Percentiles rank a stretch among this genome's conserved stretches.
phyloP scores from a whole-genome alignment of 257 asterid species.

The Fraxinus cuspidata region DNA sequence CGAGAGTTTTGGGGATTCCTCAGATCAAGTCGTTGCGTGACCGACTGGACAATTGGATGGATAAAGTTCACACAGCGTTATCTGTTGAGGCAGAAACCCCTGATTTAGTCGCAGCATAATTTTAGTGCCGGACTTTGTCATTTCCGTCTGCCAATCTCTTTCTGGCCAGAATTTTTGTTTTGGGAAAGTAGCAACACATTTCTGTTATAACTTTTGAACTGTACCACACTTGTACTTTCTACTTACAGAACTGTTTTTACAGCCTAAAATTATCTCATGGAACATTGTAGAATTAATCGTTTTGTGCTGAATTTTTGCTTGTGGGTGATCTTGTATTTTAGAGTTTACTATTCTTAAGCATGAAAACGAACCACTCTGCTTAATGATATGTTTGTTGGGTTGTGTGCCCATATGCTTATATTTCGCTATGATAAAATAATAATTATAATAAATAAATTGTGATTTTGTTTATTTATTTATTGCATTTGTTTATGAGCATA shows the following conservation, averaged over 20 bases:
- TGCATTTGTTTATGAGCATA: too few species aligned
- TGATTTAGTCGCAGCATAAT: conserved; percentile 77
- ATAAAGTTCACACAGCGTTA: conserved; percentile 78
- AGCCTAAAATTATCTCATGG: conserved; percentile 17
- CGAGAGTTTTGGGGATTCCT: conserved; percentile 82
- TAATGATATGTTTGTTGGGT: too few species aligned
- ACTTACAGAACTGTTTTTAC: neutral
- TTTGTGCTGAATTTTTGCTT: neutral
- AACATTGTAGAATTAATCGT: neutral
- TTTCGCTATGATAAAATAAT: too few species aligned
- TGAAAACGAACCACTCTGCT: too few species aligned
- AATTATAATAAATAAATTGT: too few species aligned
- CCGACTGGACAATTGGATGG: conserved; percentile 83
- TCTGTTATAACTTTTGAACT: conserved; percentile 3
- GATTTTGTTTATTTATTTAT: too few species aligned
- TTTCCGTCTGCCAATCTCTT: conserved; percentile 22
- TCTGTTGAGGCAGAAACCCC: conserved; percentile 97
- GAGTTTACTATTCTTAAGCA: too few species aligned
- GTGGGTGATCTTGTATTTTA: neutral
- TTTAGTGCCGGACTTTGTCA: conserved; percentile 16
- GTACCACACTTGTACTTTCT: conserved; percentile 17
- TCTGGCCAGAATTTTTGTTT: conserved; percentile 20
- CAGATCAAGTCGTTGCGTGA: conserved; percentile 89
- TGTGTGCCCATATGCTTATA: too few species aligned
- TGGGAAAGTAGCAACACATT: conserved; percentile 21